phyloP scores from a whole-genome alignment of 495 filamentous ascomycete genomes.

The Daldinia bambusicola region DNA sequence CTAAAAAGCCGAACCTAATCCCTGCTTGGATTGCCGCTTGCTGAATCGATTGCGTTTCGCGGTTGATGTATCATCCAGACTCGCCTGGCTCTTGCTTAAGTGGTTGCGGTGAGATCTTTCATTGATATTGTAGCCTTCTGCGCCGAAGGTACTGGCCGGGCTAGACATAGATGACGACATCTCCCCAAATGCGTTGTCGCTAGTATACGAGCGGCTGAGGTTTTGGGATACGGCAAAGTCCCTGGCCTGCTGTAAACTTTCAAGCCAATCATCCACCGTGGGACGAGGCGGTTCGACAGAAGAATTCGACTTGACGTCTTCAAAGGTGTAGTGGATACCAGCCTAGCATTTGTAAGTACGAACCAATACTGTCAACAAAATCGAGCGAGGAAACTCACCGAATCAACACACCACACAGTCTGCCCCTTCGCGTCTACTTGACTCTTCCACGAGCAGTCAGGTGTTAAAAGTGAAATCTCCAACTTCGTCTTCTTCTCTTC shows the following conservation, averaged over 20 bases:
- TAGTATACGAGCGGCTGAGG: constrained; percentile 70
- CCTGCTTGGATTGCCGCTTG: constrained; percentile 89
- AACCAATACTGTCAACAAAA: not conserved
- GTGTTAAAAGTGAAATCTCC: constrained; percentile 80
- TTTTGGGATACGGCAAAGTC: constrained; percentile 81
- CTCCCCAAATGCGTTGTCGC: constrained; percentile 76
- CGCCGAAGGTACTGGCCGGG: constrained; percentile 77
- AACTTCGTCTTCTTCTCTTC: constrained; percentile 96
- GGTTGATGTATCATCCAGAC: constrained; percentile 64
- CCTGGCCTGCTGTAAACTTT: constrained; percentile 80
- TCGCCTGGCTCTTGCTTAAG: constrained; percentile 65
- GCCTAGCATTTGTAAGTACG: constrained; percentile 63
- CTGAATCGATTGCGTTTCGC: constrained; percentile 81
- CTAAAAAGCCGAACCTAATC: constrained; percentile 82
- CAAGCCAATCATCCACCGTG: constrained; percentile 81
- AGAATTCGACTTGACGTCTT: constrained; percentile 75
- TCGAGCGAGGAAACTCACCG: constrained; percentile 67
- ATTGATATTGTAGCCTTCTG: constrained; percentile 55
- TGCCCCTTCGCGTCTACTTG: constrained; percentile 84
- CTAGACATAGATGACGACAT: constrained; percentile 77
- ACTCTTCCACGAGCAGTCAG: constrained; percentile 79
- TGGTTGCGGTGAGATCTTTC: constrained; percentile 63
- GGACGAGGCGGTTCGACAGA: constrained; percentile 49
- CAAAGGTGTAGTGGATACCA: constrained; percentile 92
- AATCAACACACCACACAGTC: constrained; percentile 91